phyloP scores from a whole-genome alignment of 2,329 filamentous ascomycete species.

The Pseudogymnoascus sp. region DNA sequence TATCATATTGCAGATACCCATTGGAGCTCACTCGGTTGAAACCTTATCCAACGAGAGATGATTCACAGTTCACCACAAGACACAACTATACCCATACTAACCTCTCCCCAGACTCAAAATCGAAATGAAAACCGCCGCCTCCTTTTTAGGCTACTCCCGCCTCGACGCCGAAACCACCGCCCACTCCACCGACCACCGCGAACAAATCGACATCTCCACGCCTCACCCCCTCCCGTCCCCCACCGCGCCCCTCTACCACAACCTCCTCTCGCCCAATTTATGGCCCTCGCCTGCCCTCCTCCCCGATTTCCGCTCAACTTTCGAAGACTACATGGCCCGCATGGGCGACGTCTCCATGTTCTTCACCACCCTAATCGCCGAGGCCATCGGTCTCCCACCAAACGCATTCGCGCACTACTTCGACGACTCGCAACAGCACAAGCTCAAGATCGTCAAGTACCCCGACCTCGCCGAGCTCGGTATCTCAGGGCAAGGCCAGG shows the following conservation, averaged over 20 bases:
- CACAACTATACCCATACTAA: not conserved
- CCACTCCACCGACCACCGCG: slow-evolving; percentile 66
- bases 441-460: slow-evolving; percentile 84
- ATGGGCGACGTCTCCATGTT: slow-evolving; percentile 66
- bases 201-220: slow-evolving; percentile 81
- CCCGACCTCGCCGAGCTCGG: slow-evolving; percentile 60
- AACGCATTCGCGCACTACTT: slow-evolving; percentile 73
- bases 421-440: slow-evolving; percentile 60
- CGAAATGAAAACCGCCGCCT: slow-evolving; percentile 66
- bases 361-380: slow-evolving; percentile 75
- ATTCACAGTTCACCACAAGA: not conserved
- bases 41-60: not conserved
- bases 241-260: slow-evolving; percentile 60
- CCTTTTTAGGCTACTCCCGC: slow-evolving; percentile 62
- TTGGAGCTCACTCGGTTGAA: not conserved
- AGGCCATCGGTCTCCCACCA: slow-evolving; percentile 65
- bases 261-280: slow-evolving; percentile 69
- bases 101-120: slow-evolving; percentile 44
- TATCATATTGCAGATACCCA: not conserved
- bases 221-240: slow-evolving; percentile 59
- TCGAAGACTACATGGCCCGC: slow-evolving; percentile 64
- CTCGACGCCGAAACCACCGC: slow-evolving; percentile 65
- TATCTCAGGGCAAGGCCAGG: slow-evolving; percentile 42
- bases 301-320: slow-evolving; percentile 59
- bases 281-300: slow-evolving; percentile 61